Conservation (phyloP, 2,329 filamentous ascomycete genomes). For the Fusarium agapanthi region DNA sequence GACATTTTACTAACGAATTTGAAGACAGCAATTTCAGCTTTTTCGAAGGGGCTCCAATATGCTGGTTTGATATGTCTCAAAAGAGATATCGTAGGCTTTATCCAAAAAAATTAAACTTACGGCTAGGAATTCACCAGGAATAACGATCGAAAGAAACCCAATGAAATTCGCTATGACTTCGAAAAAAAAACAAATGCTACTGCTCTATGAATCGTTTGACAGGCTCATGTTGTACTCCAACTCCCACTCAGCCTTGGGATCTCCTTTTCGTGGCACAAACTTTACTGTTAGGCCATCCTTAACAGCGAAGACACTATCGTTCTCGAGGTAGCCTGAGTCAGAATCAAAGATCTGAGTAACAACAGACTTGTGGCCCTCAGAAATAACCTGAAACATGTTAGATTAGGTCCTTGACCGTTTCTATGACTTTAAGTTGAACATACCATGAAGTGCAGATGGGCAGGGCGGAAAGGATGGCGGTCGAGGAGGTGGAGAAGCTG, state of each 20-base stretch:
- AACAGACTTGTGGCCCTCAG: conserved; percentile 70
- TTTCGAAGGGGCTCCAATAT: no score
- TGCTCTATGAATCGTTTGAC: background rate
- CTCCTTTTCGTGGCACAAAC: conserved; percentile 34
- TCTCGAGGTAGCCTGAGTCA: conserved; percentile 32
- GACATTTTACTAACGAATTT: no score
- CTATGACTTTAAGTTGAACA: background rate
- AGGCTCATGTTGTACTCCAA: conserved; percentile 31
- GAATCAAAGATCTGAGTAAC: conserved; percentile 71
- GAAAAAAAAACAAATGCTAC: background rate
- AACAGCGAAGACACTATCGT: conserved; percentile 36
- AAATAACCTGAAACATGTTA: conserved; percentile 47
- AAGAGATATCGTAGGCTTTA: background rate
- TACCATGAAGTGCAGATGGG: conserved; percentile 68
- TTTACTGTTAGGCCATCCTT: conserved; percentile 36
- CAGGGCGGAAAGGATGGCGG: conserved; percentile 64
- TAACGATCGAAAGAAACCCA: background rate
- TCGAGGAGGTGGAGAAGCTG: conserved; percentile 62
- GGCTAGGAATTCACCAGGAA: background rate
- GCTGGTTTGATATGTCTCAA: background rate
- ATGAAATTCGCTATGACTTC: conserved; percentile 1
- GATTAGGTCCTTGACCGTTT: background rate
- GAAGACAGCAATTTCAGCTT: background rate
- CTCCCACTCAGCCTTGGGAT: conserved; percentile 30
- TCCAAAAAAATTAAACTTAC: no score